Percentiles rank a stretch among this genome's conserved stretches.
Evolutionary conservation across 2,329 filamentous ascomycete species (phyloP).

Genomic region (Cucurbitaria berberidis): DNA sequence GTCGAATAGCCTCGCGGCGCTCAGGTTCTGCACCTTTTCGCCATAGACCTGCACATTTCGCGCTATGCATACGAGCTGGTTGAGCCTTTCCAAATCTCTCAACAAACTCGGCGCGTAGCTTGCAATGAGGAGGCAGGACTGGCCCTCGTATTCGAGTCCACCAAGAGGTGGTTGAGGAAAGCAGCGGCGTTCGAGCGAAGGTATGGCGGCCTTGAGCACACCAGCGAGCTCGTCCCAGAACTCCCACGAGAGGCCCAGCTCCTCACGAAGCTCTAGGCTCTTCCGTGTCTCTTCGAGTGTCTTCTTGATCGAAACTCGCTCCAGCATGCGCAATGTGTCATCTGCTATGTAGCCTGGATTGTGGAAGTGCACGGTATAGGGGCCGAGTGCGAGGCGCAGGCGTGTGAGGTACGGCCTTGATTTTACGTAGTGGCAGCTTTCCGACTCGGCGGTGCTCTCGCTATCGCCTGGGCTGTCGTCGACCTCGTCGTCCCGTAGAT

Average conservation of each 20-base stretch:
- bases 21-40: slow-evolving; percentile 67
- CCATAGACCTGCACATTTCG: slow-evolving; percentile 68
- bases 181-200: slow-evolving; percentile 66
- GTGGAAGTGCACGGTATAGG: slow-evolving; percentile 65
- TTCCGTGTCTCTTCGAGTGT: slow-evolving; percentile 65
- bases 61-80: slow-evolving; percentile 66
- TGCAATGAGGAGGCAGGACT: slow-evolving; percentile 66
- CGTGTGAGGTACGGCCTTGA: slow-evolving; percentile 50
- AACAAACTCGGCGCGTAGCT: slow-evolving; percentile 64
- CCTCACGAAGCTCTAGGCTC: slow-evolving; percentile 62
- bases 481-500: slow-evolving; percentile 2
- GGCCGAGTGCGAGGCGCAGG: slow-evolving; percentile 54
- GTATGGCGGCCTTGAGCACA: slow-evolving; percentile 65
- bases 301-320: slow-evolving; percentile 61
- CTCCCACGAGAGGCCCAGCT: slow-evolving; percentile 61
- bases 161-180: slow-evolving; percentile 66
- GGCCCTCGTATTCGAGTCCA: slow-evolving; percentile 62
- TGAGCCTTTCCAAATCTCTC: slow-evolving; percentile 67
- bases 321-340: slow-evolving; percentile 63
- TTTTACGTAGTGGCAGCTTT: slow-evolving; percentile 22
- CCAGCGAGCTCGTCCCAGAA: slow-evolving; percentile 67
- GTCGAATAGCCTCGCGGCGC: slow-evolving; percentile 65
- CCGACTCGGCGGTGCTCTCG: slow-evolving; percentile 15
- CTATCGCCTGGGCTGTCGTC: slow-evolving; percentile 16
- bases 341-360: slow-evolving; percentile 65